Evolutionary conservation across 108 stramenopile species (phyloP).

Genomic region (Skeletonema tropicum): DNA sequence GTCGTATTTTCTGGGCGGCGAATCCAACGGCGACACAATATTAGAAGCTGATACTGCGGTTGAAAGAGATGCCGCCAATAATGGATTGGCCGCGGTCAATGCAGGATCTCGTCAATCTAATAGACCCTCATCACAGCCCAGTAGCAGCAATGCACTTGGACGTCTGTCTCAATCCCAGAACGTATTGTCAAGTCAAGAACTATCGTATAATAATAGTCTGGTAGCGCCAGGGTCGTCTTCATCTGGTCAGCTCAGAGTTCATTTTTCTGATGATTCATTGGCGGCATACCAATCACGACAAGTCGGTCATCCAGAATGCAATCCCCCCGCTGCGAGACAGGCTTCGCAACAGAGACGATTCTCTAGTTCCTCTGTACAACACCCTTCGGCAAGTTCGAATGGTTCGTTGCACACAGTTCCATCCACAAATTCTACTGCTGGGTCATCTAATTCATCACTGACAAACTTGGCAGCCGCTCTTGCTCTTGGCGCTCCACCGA

Average conservation of each 20-base stretch:
- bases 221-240: background rate
- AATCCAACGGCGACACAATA: slow-evolving; percentile 8
- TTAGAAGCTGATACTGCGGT: slow-evolving; percentile 2
- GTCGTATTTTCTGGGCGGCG: slow-evolving; percentile 73
- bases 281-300: background rate
- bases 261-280: slow-evolving; percentile 3
- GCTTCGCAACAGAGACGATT: slow-evolving; percentile 20
- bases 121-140: slow-evolving; percentile 1
- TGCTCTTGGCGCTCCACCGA: slow-evolving; percentile 54
- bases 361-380: slow-evolving; percentile 2
- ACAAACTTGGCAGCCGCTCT: slow-evolving; percentile 55
- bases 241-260: slow-evolving; percentile 3
- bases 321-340: slow-evolving; percentile 10
- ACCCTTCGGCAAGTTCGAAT: slow-evolving; percentile 18
- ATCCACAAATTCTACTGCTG: slow-evolving; percentile 29
- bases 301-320: slow-evolving; percentile 2
- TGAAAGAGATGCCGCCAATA: slow-evolving; percentile 9
- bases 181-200: background rate
- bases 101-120: background rate
- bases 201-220: background rate
- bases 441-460: slow-evolving; percentile 52
- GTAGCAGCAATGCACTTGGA: slow-evolving; percentile 3
- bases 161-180: background rate
- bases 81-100: background rate
- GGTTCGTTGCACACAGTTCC: slow-evolving; percentile 43